These are phyloP conservation scores for Globisporangium cylindrosporum DNA, from an alignment of 352 stramenopile species.

Conservation along the genomic window DNA sequence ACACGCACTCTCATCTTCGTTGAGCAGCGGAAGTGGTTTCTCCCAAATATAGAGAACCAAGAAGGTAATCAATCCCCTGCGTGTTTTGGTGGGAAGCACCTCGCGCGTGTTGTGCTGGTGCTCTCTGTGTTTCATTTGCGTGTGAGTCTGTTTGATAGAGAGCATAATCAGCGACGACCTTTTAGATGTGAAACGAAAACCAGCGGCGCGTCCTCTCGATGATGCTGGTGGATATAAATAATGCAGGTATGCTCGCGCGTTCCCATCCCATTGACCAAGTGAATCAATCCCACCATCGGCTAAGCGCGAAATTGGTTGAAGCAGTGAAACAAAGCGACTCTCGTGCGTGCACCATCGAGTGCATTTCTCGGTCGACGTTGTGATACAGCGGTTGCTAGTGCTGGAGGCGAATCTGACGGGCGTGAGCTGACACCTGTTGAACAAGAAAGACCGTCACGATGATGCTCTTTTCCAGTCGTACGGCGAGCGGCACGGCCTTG, in stretches of 20 bases:
- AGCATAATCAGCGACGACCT: not conserved
- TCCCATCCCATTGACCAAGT: not conserved
- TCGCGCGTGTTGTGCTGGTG: not conserved
- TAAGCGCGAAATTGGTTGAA: not conserved
- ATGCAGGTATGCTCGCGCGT: not conserved
- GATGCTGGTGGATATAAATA: not conserved
- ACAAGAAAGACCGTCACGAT: constrained; percentile 12
- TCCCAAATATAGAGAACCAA: not conserved
- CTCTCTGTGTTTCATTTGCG: not conserved
- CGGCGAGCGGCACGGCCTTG: constrained; percentile 20
- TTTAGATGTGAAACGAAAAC: not conserved
- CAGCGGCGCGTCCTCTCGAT: not conserved
- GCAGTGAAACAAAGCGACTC: not conserved
- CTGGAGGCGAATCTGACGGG: too few species aligned
- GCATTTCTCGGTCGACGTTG: not conserved
- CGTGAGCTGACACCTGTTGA: not conserved
- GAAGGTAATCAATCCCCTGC: not conserved
- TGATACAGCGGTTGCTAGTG: not conserved
- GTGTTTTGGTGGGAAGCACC: not conserved
- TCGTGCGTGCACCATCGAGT: not conserved
- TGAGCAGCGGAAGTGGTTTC: not conserved
- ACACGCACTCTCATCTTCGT: not conserved
- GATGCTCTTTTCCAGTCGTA: constrained; percentile 43
- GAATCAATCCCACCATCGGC: not conserved
- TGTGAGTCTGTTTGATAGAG: not conserved